phyloP scores from a whole-genome alignment of 164 flowering plant genomes.

The Vitis rotundifolia region DNA sequence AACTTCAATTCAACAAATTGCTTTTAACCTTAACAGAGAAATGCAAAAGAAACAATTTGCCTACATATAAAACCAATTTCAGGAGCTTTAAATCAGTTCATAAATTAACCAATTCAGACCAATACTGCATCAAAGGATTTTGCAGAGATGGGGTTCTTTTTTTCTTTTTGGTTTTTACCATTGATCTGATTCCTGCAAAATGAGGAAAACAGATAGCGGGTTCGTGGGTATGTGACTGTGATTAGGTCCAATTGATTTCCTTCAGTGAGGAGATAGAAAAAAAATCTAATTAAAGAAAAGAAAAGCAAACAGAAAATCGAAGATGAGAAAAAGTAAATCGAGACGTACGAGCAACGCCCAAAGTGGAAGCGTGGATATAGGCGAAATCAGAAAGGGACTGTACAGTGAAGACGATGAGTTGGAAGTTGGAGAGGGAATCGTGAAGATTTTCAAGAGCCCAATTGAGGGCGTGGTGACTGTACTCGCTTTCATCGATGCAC shows the following conservation, averaged over 20 bases:
- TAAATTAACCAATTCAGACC: constrained; percentile 1
- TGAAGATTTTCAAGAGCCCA: constrained; percentile 58
- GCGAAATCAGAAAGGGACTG: constrained; percentile 24
- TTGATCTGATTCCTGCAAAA: too few species aligned
- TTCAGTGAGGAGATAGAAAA: neutral
- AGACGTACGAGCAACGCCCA: constrained; percentile 41
- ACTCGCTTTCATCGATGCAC: constrained; percentile 80
- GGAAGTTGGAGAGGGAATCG: constrained; percentile 27
- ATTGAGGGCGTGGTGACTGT: constrained; percentile 62
- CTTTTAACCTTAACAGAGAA: too few species aligned
- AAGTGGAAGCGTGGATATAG: constrained; percentile 41
- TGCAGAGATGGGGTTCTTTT: too few species aligned
- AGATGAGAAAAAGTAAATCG: neutral
- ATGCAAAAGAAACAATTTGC: neutral
- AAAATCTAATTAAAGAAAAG: neutral
- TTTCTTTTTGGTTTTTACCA: too few species aligned
- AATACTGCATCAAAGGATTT: neutral
- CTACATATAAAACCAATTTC: too few species aligned
- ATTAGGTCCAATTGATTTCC: too few species aligned
- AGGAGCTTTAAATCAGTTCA: neutral
- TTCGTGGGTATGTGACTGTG: too few species aligned
- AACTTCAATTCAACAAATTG: neutral
- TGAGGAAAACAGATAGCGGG: neutral
- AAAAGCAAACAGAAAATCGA: neutral
- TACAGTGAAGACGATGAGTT: constrained; percentile 43